These are phyloP conservation scores for Solanum sejunctum DNA, from an alignment of 257 asterid genomes.

Conservation along the genomic window DNA sequence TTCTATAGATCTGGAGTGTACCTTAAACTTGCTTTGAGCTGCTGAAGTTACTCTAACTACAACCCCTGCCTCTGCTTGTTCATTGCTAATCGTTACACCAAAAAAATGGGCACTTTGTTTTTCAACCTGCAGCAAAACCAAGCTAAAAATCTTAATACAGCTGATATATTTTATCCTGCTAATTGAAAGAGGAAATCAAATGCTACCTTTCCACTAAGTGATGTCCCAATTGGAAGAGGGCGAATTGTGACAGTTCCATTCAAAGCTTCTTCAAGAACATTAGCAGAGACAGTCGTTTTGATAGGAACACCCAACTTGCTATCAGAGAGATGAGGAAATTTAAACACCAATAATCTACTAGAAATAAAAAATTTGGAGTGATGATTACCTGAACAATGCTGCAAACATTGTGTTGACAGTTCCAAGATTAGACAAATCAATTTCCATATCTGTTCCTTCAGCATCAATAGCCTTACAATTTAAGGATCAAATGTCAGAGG, in stretches of 20 bases:
- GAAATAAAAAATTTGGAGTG: not conserved
- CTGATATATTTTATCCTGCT: not conserved
- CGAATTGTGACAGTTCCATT: slow-evolving; percentile 93
- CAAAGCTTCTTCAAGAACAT: slow-evolving; percentile 97
- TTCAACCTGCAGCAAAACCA: slow-evolving; percentile 60
- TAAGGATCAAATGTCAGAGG: slow-evolving; percentile 9
- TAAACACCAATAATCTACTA: not conserved
- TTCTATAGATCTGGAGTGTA: slow-evolving; percentile 2
- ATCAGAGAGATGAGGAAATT: slow-evolving; percentile 8
- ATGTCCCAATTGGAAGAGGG: slow-evolving; percentile 93
- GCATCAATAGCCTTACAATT: slow-evolving; percentile 74
- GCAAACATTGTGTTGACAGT: slow-evolving; percentile 99
- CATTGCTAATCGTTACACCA: slow-evolving; percentile 87
- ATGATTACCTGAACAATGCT: slow-evolving; percentile 78
- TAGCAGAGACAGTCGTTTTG: slow-evolving; percentile 94
- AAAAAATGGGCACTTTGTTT: slow-evolving; percentile 95
- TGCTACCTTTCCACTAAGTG: slow-evolving; percentile 83
- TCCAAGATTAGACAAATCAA: slow-evolving; percentile 97
- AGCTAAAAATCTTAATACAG: slow-evolving; percentile 1
- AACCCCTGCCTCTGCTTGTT: slow-evolving; percentile 85
- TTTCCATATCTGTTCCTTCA: slow-evolving; percentile 98
- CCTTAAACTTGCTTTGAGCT: slow-evolving; percentile 99
- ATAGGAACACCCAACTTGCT: slow-evolving; percentile 99
- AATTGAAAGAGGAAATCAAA: not conserved
- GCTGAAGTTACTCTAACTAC: slow-evolving; percentile 96